Percentiles rank a stretch among this genome's conserved stretches.
These are phyloP conservation scores for Dactylellina sp. DNA, from an alignment of 2,329 filamentous ascomycete species.

Conservation along the genomic window DNA sequence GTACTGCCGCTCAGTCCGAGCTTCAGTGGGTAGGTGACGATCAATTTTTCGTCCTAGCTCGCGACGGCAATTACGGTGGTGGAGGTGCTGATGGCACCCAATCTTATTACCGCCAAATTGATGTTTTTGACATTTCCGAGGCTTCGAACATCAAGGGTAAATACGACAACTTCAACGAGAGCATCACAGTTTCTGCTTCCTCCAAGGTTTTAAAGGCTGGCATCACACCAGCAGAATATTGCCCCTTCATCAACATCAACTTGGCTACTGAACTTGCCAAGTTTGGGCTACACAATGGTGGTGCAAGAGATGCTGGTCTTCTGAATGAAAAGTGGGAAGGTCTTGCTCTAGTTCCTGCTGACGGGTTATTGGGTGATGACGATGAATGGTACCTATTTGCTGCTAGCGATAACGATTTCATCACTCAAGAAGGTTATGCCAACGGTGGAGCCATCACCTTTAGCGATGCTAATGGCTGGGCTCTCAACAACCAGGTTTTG, in stretches of 20 bases:
- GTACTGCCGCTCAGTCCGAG: constrained; percentile 75
- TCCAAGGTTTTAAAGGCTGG: constrained; percentile 69
- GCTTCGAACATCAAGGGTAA: constrained; percentile 70
- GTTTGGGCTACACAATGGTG: constrained; percentile 77
- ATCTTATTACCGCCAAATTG: constrained; percentile 75
- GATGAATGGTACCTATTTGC: constrained; percentile 76
- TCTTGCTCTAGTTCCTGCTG: constrained; percentile 72
- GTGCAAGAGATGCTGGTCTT: constrained; percentile 69
- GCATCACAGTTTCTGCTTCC: constrained; percentile 66
- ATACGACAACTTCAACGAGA: constrained; percentile 62
- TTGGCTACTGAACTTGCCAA: constrained; percentile 73
- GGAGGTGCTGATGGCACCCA: constrained; percentile 65
- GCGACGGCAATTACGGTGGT: constrained; percentile 73
- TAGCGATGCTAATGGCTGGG: constrained; percentile 70
- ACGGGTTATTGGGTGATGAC: constrained; percentile 65
- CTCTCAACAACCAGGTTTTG: constrained; percentile 73
- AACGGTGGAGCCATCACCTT: constrained; percentile 71
- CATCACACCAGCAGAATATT: constrained; percentile 73
- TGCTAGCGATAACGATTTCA: constrained; percentile 79
- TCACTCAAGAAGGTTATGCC: constrained; percentile 75
- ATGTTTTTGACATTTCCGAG: constrained; percentile 74
- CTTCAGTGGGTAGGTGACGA: constrained; percentile 73
- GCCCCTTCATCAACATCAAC: constrained; percentile 76
- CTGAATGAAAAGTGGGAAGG: constrained; percentile 84
- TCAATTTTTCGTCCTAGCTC: constrained; percentile 75